A percentile compares a stretch with the other conserved stretches of the same genome.
phyloP scores from a whole-genome alignment of 2,329 filamentous ascomycete genomes.

The Fusarium sulawesiense region DNA sequence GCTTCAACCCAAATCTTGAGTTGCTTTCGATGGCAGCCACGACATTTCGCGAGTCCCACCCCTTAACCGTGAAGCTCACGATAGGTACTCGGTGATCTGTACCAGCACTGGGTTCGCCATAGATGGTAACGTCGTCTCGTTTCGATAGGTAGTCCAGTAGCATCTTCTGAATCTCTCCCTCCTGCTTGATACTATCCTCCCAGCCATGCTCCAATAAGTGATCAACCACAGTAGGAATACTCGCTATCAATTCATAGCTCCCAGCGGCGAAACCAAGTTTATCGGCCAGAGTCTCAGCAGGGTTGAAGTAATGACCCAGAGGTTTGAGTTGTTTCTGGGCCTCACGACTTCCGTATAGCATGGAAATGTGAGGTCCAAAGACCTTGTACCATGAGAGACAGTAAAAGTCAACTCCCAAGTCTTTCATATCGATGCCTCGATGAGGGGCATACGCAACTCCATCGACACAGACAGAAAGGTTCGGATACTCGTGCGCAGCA shows the following conservation, averaged over 20 bases:
- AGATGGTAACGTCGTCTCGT: conserved; percentile 66
- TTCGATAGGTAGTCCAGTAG: conserved; percentile 69
- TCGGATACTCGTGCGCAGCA: conserved; percentile 58
- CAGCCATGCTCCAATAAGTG: conserved; percentile 68
- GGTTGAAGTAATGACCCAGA: conserved; percentile 75
- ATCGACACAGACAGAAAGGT: conserved; percentile 76
- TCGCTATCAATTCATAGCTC: conserved; percentile 76
- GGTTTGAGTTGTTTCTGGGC: conserved; percentile 68
- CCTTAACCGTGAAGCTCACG: conserved; percentile 73
- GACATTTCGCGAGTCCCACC: conserved; percentile 65
- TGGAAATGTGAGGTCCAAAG: conserved; percentile 79
- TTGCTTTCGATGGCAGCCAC: conserved; percentile 71
- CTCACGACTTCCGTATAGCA: conserved; percentile 71
- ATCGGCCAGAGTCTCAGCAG: conserved; percentile 67
- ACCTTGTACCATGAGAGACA: conserved; percentile 87
- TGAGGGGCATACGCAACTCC: conserved; percentile 83
- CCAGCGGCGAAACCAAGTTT: conserved; percentile 76
- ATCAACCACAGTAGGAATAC: conserved; percentile 68
- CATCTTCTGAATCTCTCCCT: conserved; percentile 67
- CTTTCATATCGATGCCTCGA: conserved; percentile 74
- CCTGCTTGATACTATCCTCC: conserved; percentile 66
- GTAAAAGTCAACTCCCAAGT: conserved; percentile 79
- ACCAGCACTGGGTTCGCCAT: conserved; percentile 65
- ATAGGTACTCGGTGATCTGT: conserved; percentile 68
- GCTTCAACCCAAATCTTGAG: conserved; percentile 71